These are phyloP conservation scores for Shiraia sp. DNA, from an alignment of 2,329 filamentous ascomycete species.

Conservation along the genomic window DNA sequence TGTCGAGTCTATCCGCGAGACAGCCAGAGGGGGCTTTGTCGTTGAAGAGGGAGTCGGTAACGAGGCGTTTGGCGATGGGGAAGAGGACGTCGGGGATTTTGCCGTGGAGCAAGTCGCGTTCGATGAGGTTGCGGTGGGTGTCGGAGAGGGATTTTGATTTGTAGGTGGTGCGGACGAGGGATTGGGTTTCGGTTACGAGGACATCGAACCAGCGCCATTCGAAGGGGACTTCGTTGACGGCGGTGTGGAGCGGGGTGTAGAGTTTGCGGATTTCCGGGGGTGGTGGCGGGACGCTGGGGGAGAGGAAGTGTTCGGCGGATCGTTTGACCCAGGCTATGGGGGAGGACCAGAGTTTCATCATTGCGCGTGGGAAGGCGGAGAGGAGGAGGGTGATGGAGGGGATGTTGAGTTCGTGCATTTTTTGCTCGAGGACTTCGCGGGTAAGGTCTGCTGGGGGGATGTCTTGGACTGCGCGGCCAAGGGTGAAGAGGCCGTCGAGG, in stretches of 20 bases:
- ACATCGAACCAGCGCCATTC: constrained; percentile 52
- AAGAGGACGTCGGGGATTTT: constrained; percentile 56
- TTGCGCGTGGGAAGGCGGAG: constrained; percentile 40
- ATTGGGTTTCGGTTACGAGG: constrained; percentile 63
- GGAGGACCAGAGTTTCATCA: constrained; percentile 43
- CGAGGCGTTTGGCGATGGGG: constrained; percentile 52
- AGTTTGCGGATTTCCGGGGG: constrained; percentile 50
- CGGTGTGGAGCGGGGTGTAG: constrained; percentile 44
- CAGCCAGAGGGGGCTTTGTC: constrained; percentile 43
- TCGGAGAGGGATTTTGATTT: constrained; percentile 50
- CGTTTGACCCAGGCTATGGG: constrained; percentile 38
- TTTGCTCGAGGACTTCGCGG: constrained; percentile 26
- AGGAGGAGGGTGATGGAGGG: constrained; percentile 39
- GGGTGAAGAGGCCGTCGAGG: constrained; percentile 54
- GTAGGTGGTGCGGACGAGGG: constrained; percentile 65
- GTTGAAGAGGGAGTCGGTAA: constrained; percentile 46
- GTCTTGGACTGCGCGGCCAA: constrained; percentile 27
- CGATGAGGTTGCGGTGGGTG: constrained; percentile 51
- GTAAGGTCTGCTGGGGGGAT: constrained; percentile 43
- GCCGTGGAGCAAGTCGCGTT: constrained; percentile 58
- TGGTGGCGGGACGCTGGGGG: constrained; percentile 45
- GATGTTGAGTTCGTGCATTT: constrained; percentile 39
- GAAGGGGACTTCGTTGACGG: constrained; percentile 46
- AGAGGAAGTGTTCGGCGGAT: constrained; percentile 30
- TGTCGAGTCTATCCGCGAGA: constrained; percentile 65